Evolutionary conservation across 768 basidiomycete species (phyloP).

Genomic region (Mycena belliarum): DNA sequence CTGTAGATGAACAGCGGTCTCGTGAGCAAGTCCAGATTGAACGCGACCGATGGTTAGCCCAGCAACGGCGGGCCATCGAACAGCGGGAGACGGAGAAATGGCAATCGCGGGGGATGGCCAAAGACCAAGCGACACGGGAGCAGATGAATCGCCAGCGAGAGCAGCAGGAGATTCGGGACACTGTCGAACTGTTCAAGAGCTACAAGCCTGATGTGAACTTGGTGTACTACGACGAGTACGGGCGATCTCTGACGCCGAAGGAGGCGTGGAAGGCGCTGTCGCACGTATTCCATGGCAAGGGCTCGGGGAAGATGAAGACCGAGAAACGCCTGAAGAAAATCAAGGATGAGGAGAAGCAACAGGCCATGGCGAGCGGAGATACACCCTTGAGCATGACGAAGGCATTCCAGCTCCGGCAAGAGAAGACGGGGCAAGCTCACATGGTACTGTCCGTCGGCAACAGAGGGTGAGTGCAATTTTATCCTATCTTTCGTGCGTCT

Average conservation of each 20-base stretch:
- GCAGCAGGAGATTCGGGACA: conserved; percentile 84
- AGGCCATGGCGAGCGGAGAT: conserved; percentile 92
- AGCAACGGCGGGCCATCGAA: conserved; percentile 72
- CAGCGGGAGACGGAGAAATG: conserved; percentile 81
- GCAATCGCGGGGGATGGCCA: conserved; percentile 75
- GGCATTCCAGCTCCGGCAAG: conserved; percentile 91
- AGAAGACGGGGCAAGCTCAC: conserved; percentile 93
- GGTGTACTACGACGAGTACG: conserved; percentile 96
- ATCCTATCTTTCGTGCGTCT: conserved; percentile 9
- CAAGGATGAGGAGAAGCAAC: conserved; percentile 94
- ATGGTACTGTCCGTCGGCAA: conserved; percentile 95
- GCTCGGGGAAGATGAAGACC: conserved; percentile 94
- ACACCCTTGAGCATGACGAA: conserved; percentile 94
- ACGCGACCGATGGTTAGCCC: conserved; percentile 87
- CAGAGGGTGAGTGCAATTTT: conserved; percentile 62
- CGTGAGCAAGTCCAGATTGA: conserved; percentile 84
- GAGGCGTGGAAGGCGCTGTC: conserved; percentile 99
- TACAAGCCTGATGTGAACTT: conserved; percentile 98
- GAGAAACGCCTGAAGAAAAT: conserved; percentile 97
- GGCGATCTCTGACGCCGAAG: conserved; percentile 83
- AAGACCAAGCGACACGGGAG: conserved; percentile 92
- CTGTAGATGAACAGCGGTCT: conserved; percentile 62
- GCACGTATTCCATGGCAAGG: conserved; percentile 98
- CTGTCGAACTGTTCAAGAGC: conserved; percentile 80
- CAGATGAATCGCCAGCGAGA: conserved; percentile 92